Evolutionary conservation across 352 stramenopile genomes (phyloP), one percentile per base, ranked within the genome.

Genomic region (Peronospora belbahrii): DNA sequence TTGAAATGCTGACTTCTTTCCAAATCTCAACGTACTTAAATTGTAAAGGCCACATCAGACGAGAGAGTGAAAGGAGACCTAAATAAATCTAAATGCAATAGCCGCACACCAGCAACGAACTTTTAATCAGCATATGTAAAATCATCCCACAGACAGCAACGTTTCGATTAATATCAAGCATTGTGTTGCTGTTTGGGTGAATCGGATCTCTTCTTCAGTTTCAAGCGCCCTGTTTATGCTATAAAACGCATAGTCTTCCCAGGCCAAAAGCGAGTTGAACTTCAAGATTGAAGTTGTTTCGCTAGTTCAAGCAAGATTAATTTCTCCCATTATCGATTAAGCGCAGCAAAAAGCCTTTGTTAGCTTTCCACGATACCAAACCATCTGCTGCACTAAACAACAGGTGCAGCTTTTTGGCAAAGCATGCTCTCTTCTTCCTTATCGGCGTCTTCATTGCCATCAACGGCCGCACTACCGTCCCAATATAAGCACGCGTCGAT

Each of bases 261-360:
- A 40, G 37, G 36, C 38, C 53, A 43, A 43, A 34, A 43, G 28
- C 53, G n/a, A 25, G 32, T 67, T 67, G 61, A 70, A 70, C 47
- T 70, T 67, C 33, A 56, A 55, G 31, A 48, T 48, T 55, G 47
- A 55, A 55, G 47, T 48, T 47, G 14, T 32, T 24, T 6, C 6
- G 10, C 23, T 46, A 46, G 39, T 34, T 27, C 19, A 35, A 46
- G 11, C 22, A 33, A 33, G n/a, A 7, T 9, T 14, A 39, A 39
- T 14, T 14, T 42, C 31, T 43, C 43, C 60, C 56, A 65, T 57
- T 65, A 61, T 55, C 42, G 36, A 61, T 53, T 61, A 30, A 43
- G 50, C 56, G 43, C 15, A 14, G 44, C 49, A 45, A 40, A 49
- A 40, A 42, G 52, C 46, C 48, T 28, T 42, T 41, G 32, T 28